Evolutionary conservation across 805 yeast species (phyloP), one percentile per base, ranked within the genome.

Genomic region (Peterozyma toletana): DNA sequence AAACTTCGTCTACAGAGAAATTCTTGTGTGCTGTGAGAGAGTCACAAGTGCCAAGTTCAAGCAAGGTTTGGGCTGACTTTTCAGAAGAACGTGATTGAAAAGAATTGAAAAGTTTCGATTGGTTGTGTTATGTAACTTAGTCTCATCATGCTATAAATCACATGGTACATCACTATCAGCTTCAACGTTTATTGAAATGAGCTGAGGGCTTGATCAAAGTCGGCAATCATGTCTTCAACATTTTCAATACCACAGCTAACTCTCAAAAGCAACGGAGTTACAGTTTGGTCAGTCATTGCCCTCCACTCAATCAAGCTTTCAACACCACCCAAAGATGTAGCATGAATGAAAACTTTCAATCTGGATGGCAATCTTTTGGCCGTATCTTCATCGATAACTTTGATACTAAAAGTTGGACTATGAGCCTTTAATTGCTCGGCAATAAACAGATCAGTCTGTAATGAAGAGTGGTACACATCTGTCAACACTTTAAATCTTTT

Each of bases 281-380:
- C 83, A 3, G 63, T 50, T 1, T 73, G 58, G 56, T 88, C 91
- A 18, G 83, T 73, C 64, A 90, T 56, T 0, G 87, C 82, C 57
- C 96, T 77, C 96, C 96, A 88, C 62, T 90, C 97, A 45, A 90
- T 78, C 55, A 89, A 67, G 38, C 95, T 83, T 63, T 91, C 97
- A 11, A 85, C 86, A 17, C 97, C 96, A 35, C 97, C 97, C 27
- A 91, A 68, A 2, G 96, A 87, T 0, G 96, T 89, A 3, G 96
- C 96, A 63, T 90, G 98, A 52, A 82, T 83, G 67, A 89, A 88
- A 50, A 75, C 76, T 51, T 77, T 74, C 47, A 88, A 66, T 47
- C 68, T 73, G 2, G 81, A 67, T 7, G 96, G 95, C 13, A 90
- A 66, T 9, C 53, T 43, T 50, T 71, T 75, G 0, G 96, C 96